These are phyloP conservation scores for Mycosphaerella arachidis DNA, from an alignment of 2,329 filamentous ascomycete genomes.

Conservation along the genomic window DNA sequence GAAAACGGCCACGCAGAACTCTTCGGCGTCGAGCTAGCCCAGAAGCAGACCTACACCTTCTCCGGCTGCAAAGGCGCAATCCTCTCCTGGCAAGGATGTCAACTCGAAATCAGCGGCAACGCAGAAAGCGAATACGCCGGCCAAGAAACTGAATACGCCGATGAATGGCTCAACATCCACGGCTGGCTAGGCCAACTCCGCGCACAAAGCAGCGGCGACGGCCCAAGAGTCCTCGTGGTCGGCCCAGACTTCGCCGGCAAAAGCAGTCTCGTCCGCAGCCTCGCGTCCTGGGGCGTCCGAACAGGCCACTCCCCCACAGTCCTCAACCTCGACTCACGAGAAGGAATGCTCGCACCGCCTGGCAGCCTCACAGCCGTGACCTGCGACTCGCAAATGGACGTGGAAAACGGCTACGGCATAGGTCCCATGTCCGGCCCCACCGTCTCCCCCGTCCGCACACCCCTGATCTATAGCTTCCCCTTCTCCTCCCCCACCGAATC, in stretches of 20 bases:
- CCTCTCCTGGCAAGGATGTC: slow-evolving; percentile 87
- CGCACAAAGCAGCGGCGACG: slow-evolving; percentile 34
- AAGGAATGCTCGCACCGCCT: slow-evolving; percentile 54
- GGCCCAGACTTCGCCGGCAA: slow-evolving; percentile 78
- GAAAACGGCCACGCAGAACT: slow-evolving; percentile 81
- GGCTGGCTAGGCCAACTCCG: slow-evolving; percentile 75
- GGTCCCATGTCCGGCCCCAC: slow-evolving; percentile 89
- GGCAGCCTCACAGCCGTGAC: slow-evolving; percentile 83
- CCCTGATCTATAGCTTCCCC: slow-evolving; percentile 86
- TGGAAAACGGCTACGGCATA: slow-evolving; percentile 77
- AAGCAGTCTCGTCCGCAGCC: slow-evolving; percentile 46
- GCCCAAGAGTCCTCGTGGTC: slow-evolving; percentile 78
- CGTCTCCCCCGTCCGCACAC: slow-evolving; percentile 82
- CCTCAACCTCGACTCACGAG: slow-evolving; percentile 77
- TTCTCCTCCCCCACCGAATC: slow-evolving; percentile 68
- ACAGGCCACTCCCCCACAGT: slow-evolving; percentile 73
- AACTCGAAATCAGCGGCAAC: slow-evolving; percentile 70
- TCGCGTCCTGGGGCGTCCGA: slow-evolving; percentile 76
- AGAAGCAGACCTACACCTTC: slow-evolving; percentile 75
- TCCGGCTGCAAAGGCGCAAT: slow-evolving; percentile 79
- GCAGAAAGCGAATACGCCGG: slow-evolving; percentile 65
- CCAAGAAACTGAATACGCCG: slow-evolving; percentile 72
- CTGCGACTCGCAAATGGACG: slow-evolving; percentile 80
- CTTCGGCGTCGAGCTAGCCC: slow-evolving; percentile 89
- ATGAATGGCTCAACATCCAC: slow-evolving; percentile 78